These are phyloP conservation scores for Thalassiosira livingstoniorum DNA, from an alignment of 352 stramenopile species.

Conservation along the genomic window DNA sequence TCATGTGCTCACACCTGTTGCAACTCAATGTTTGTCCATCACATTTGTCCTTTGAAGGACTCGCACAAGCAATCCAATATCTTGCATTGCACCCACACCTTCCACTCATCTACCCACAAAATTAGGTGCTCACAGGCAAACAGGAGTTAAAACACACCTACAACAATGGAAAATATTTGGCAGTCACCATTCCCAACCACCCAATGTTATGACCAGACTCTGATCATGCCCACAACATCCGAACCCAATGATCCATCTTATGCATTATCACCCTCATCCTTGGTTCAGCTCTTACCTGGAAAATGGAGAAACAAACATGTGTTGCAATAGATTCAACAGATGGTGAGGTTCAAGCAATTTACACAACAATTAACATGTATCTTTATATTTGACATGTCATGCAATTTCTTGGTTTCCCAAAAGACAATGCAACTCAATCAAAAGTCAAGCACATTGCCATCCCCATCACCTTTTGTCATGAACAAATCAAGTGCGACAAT, in stretches of 20 bases:
- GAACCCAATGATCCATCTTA: slow-evolving; percentile 3
- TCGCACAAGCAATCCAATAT: neutral
- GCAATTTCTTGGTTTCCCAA: neutral
- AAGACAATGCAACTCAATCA: slow-evolving; percentile 4
- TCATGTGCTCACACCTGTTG: neutral
- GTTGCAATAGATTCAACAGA: slow-evolving; percentile 34
- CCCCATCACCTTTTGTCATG: slow-evolving; percentile 13
- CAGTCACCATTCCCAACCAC: slow-evolving; percentile 8
- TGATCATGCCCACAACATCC: neutral
- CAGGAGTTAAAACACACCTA: neutral
- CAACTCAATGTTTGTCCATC: neutral
- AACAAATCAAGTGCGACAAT: no score
- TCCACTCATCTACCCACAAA: slow-evolving; percentile 10
- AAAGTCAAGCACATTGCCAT: slow-evolving; percentile 29
- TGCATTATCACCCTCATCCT: neutral
- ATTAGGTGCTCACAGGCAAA: neutral
- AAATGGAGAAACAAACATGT: slow-evolving; percentile 11
- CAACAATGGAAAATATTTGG: slow-evolving; percentile 9
- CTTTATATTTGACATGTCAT: neutral
- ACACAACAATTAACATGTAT: slow-evolving; percentile 9
- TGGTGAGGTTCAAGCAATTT: slow-evolving; percentile 18
- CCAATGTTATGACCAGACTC: neutral
- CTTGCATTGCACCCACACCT: neutral
- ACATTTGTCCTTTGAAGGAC: neutral
- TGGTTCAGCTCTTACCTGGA: slow-evolving; percentile 14